These are phyloP conservation scores for Sindora glabra DNA, from an alignment of 306 rosid genomes.

Conservation along the genomic window DNA sequence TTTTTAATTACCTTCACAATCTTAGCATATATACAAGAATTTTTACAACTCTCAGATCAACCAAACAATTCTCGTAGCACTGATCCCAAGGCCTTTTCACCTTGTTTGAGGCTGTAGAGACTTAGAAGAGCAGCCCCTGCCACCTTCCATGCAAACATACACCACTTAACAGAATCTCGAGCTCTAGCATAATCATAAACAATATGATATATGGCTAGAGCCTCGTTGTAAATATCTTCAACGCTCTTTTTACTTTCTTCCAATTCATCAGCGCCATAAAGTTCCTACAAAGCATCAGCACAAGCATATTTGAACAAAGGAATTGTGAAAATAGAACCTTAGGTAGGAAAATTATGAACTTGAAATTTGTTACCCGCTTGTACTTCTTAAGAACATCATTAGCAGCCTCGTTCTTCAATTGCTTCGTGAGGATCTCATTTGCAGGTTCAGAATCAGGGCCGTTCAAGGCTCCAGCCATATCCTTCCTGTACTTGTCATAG, in stretches of 20 bases:
- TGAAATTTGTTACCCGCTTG: slow-evolving; percentile 29
- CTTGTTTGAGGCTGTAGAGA: slow-evolving; percentile 14
- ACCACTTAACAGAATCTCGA: background rate
- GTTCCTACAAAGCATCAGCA: slow-evolving; percentile 25
- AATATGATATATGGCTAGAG: slow-evolving; percentile 49
- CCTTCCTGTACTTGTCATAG: slow-evolving; percentile 24
- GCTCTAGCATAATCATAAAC: slow-evolving; percentile 35
- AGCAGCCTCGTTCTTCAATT: slow-evolving; percentile 31
- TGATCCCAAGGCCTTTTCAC: slow-evolving; percentile 20
- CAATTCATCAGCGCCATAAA: slow-evolving; percentile 37
- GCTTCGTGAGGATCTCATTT: too few species aligned
- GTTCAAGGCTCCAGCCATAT: slow-evolving; percentile 24
- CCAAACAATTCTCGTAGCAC: slow-evolving; percentile 44
- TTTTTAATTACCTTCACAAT: too few species aligned
- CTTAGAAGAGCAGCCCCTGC: slow-evolving; percentile 51
- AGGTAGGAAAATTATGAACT: background rate
- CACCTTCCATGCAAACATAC: slow-evolving; percentile 60
- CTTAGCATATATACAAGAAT: too few species aligned
- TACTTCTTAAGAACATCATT: slow-evolving; percentile 30
- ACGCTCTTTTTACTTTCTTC: slow-evolving; percentile 28
- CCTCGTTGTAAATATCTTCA: slow-evolving; percentile 41
- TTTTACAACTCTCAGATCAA: too few species aligned
- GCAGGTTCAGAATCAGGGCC: too few species aligned
- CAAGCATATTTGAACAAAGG: background rate
- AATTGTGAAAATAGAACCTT: background rate